Conservation (phyloP, 805 yeast species). For the Isabelozyma gotoi region DNA sequence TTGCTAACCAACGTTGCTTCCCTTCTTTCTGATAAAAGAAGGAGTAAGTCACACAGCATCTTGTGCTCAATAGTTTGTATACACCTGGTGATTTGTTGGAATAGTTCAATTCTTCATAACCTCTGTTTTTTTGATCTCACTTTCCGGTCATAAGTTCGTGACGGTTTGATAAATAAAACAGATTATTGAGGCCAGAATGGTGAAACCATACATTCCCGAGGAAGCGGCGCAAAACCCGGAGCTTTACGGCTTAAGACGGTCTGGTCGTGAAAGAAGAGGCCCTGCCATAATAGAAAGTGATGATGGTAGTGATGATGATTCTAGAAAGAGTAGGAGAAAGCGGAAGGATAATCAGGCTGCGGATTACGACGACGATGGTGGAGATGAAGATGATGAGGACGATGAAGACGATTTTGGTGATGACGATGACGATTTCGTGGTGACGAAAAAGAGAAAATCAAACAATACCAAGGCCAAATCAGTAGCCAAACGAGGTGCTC, state of each 20-base stretch:
- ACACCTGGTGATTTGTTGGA: too few species aligned
- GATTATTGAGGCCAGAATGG: too few species aligned
- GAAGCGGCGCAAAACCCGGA: slow-evolving; percentile 73
- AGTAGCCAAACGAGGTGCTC: slow-evolving; percentile 7
- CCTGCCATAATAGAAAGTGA: slow-evolving; percentile 34
- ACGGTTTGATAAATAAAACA: too few species aligned
- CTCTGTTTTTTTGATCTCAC: too few species aligned
- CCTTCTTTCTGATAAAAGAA: too few species aligned
- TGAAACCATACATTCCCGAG: slow-evolving; percentile 35
- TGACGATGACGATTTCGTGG: slow-evolving; percentile 6
- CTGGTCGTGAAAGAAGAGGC: slow-evolving; percentile 57
- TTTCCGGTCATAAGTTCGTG: too few species aligned
- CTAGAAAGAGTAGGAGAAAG: slow-evolving; percentile 20
- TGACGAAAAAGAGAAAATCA: background rate
- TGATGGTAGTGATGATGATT: slow-evolving; percentile 35
- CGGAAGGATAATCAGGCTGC: slow-evolving; percentile 14
- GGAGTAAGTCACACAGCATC: too few species aligned
- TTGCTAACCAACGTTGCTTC: background rate
- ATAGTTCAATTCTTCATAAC: too few species aligned
- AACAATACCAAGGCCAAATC: slow-evolving; percentile 13
- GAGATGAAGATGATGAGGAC: slow-evolving; percentile 7
- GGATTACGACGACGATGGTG: slow-evolving; percentile 15
- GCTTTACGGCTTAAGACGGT: slow-evolving; percentile 78
- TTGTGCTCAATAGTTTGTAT: background rate
- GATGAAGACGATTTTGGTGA: slow-evolving; percentile 14